Conservation (phyloP, 345 rosid species). For the Gossypium turneri region DNA sequence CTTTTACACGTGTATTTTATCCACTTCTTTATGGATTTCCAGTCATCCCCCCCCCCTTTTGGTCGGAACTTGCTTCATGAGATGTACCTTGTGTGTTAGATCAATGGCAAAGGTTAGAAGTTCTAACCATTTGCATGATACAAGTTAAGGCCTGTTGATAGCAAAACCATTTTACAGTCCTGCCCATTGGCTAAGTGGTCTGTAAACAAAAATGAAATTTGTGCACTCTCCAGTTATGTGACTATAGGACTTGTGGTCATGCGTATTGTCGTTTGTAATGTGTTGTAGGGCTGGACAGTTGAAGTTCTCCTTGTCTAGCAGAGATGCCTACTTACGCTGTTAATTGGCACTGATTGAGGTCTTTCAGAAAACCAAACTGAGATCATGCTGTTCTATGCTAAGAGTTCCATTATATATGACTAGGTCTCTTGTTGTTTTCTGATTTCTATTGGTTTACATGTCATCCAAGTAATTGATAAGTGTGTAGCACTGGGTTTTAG, state of each 20-base stretch:
- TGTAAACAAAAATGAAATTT: neutral
- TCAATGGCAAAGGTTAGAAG: neutral
- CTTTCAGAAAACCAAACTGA: neutral
- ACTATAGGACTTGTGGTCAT: neutral
- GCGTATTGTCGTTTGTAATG: neutral
- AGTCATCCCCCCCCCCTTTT: neutral
- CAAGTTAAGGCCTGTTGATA: neutral
- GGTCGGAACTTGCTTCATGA: neutral
- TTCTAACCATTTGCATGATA: conserved; percentile 9
- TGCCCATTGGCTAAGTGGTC: neutral
- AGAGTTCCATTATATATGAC: neutral
- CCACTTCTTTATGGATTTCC: neutral
- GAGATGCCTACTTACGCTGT: neutral
- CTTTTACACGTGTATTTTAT: neutral
- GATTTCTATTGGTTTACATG: neutral
- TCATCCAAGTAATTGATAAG: neutral
- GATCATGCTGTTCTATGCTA: neutral
- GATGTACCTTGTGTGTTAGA: neutral
- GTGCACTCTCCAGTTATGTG: neutral
- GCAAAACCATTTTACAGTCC: conserved; percentile 1
- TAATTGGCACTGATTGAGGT: neutral
- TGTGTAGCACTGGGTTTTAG: neutral
- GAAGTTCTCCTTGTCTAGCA: conserved; percentile 3
- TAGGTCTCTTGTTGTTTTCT: neutral
- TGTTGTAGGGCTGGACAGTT: neutral